Evolutionary conservation across 169 alveolate species (phyloP), one percentile per base, ranked within the genome.

Genomic region (Plasmodium gonderi): DNA sequence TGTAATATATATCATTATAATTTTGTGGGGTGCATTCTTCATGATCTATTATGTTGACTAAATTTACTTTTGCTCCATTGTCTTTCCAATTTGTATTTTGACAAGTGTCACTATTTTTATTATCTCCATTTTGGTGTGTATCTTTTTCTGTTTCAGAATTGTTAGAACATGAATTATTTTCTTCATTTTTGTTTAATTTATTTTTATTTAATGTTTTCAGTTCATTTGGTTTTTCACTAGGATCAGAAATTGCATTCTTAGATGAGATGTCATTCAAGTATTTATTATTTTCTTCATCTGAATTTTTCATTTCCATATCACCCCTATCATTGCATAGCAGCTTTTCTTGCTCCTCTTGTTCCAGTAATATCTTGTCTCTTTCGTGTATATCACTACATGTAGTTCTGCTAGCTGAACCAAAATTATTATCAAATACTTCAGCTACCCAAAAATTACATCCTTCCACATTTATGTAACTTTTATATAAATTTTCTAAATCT

Each of bases 391-490:
- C 92, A 74, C 92, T 85, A 85, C 92, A 85, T 42, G 92, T 85
- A 1, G 92, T 85, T 54, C 92, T 33, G 38, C 92, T 85, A 44
- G 87, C 92, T 65, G 92, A 85, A 8, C 92, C 87, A 36, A 74
- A 72, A 54, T 85, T 85, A 85, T 51, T 74, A 60, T 92, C 94
- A 26, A 96, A 95, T 67, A 96, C 92, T 76, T 97, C 98, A 26
- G 98, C 98, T 42, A 97, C 98, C 98, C 98, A 97, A 92, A 97
- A 97, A 93, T 97, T 96, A 51, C 97, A 91, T 17, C 96, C 96
- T 51, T 94, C 94, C 38, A 95, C 92, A 49, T 92, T 95, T 76
- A 96, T 95, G 80, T 97, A 97, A 33, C 98, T 92, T 67, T 96
- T 95, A 82, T 92, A 95, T 3, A 96, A 95, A 68, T 95, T 96